Evolutionary conservation across 495 filamentous ascomycete species (phyloP), one percentile per base, ranked within the genome.

Genomic region (Penicillium canariense): DNA sequence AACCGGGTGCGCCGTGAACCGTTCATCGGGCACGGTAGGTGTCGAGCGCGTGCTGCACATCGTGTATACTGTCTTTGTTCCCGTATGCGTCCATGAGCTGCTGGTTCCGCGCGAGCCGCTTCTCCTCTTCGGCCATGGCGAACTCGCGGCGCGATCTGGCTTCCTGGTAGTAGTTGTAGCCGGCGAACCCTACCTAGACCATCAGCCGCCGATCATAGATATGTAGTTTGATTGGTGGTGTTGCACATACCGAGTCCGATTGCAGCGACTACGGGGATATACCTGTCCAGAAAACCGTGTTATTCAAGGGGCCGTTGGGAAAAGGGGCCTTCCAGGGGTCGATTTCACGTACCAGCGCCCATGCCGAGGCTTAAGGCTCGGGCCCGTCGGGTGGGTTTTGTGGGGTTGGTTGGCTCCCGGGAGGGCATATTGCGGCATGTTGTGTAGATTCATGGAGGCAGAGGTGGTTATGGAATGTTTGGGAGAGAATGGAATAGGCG

Each of bases 11-110:
- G n/a, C n/a, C n/a, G n/a, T n/a, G n/a, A n/a, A n/a, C n/a, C 28
- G 8, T 15, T 39, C 32, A 42, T 35, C 40, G 28, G 2, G 32
- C 31, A 10, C 43, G 39, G 47, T 84, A 84, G 6, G 73, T 70
- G n/a, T 71, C 66, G 47, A 86, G 66, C n/a, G 83, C 83, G 7
- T 78, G 69, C 59, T 84, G 78, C 32, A 86, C 67, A 67, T 81
- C 82, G 17, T 78, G 70, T 14, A 85, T 44, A 57, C 75, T 82
- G 5, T 71, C 70, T 48, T 83, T 78, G 52, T 81, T 80, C n/a
- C 82, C 82, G 35, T 84, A 86, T 1, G 83, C 81, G 27, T 85
- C 78, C 70, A 77, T 72, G 22, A 77, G 55, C 25, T 71, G 59
- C 18, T 62, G 64, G 48, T 77, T 74, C 20, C 54, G 54, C 0